Evolutionary conservation across 2,329 filamentous ascomycete genomes (phyloP).

Genomic region (Trichoderma atrobrunneum): DNA sequence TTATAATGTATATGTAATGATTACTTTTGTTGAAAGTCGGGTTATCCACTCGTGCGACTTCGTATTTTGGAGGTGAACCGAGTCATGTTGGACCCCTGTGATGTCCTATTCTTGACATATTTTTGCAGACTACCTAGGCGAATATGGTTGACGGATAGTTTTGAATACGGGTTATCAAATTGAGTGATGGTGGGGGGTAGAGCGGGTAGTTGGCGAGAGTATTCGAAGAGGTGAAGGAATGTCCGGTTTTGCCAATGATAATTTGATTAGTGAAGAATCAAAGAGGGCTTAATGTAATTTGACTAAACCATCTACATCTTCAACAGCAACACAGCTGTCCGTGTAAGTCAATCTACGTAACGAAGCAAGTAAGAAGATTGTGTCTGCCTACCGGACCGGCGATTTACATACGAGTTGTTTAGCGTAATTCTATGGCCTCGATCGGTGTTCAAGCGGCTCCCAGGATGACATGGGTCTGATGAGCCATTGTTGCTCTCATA

Average conservation of each 20-base stretch:
- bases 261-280: neutral
- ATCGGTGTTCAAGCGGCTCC: neutral
- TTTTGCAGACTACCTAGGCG: neutral
- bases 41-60: neutral
- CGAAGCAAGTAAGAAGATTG: neutral
- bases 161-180: neutral
- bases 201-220: neutral
- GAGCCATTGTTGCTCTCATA: neutral
- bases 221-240: neutral
- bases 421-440: neutral
- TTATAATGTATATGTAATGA: neutral
- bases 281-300: neutral
- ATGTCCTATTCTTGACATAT: neutral
- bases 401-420: neutral
- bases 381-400: neutral
- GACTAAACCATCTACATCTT: neutral
- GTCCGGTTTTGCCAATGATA: neutral
- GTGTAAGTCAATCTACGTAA: neutral
- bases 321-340: neutral
- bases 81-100: neutral
- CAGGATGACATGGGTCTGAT: neutral
- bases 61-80: neutral
- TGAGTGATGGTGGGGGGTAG: neutral
- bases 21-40: neutral
- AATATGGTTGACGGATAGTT: neutral